Conservation (phyloP, 2,329 filamentous ascomycete species). For the Massarina eburnea region DNA sequence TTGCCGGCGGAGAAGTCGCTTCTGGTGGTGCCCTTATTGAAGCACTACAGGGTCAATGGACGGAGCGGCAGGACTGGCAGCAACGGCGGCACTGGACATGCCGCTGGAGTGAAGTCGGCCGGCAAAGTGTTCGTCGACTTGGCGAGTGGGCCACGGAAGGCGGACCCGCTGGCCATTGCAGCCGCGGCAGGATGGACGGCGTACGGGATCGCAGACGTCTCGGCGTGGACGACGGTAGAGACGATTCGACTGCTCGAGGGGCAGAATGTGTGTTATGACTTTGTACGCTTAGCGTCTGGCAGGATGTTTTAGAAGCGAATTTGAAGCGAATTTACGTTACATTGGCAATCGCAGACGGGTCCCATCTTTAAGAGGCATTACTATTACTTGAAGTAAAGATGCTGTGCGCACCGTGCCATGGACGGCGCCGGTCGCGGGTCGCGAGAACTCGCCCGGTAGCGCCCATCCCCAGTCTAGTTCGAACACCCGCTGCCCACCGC, state of each 20-base stretch:
- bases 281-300: slow-evolving; percentile 73
- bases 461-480: too few species aligned
- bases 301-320: slow-evolving; percentile 48
- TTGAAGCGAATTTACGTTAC: slow-evolving; percentile 6
- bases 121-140: slow-evolving; percentile 80
- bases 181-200: slow-evolving; percentile 75
- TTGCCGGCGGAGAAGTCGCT: slow-evolving; percentile 76
- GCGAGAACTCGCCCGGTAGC: too few species aligned
- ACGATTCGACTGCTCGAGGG: slow-evolving; percentile 76
- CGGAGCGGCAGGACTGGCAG: slow-evolving; percentile 40
- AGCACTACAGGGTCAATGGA: slow-evolving; percentile 63
- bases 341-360: neutral
- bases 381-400: too few species aligned
- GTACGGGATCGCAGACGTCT: slow-evolving; percentile 77
- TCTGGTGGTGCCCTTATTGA: slow-evolving; percentile 74
- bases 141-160: slow-evolving; percentile 66
- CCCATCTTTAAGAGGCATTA: neutral
- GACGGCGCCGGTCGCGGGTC: too few species aligned
- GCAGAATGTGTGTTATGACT: slow-evolving; percentile 86
- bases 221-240: slow-evolving; percentile 82
- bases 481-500: too few species aligned
- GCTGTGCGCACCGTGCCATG: too few species aligned
- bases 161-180: slow-evolving; percentile 70
- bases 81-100: slow-evolving; percentile 37
- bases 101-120: slow-evolving; percentile 24